A percentile compares a stretch with the other conserved stretches of the same genome.
Evolutionary conservation across 148 eudicot species (phyloP).

Genomic region (Silene uniflora): DNA sequence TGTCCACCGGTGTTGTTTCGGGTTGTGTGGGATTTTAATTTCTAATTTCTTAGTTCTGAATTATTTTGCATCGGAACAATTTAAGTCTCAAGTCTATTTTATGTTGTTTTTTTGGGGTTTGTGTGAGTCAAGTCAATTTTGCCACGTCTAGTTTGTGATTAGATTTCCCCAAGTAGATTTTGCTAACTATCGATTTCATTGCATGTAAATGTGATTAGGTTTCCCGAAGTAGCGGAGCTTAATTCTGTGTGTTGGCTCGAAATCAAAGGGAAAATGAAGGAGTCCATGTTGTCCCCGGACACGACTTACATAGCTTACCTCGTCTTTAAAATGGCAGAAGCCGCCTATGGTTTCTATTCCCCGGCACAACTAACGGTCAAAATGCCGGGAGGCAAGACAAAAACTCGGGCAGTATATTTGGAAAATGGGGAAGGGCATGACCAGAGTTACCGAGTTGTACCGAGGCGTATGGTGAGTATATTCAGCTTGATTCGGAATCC

Average conservation of each 20-base stretch:
- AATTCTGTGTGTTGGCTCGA: conserved; percentile 47
- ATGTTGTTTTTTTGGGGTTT: too few species aligned
- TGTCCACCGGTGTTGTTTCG: too few species aligned
- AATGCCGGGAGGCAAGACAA: conserved; percentile 22
- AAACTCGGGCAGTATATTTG: conserved; percentile 26
- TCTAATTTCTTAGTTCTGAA: too few species aligned
- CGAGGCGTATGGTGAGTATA: conserved; percentile 23
- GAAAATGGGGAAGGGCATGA: conserved; percentile 22
- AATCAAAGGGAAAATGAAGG: conserved; percentile 35
- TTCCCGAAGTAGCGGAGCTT: conserved; percentile 58
- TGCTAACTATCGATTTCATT: too few species aligned
- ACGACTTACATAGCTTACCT: conserved; percentile 48
- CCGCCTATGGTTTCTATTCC: conserved; percentile 32
- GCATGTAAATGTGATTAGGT: too few species aligned
- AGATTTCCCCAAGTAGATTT: too few species aligned
- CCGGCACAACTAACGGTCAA: conserved; percentile 28
- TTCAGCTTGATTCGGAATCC: conserved; percentile 15
- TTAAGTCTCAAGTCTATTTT: too few species aligned
- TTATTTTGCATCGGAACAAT: too few species aligned
- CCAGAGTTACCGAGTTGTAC: conserved; percentile 20
- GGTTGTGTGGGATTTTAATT: too few species aligned
- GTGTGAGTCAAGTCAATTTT: too few species aligned
- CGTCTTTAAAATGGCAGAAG: conserved; percentile 38
- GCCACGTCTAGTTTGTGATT: too few species aligned
- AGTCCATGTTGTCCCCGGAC: conserved; percentile 36